Evolutionary conservation across 2,329 filamentous ascomycete species (phyloP), one percentile per base, ranked within the genome.

Genomic region (Xylaria sp.): DNA sequence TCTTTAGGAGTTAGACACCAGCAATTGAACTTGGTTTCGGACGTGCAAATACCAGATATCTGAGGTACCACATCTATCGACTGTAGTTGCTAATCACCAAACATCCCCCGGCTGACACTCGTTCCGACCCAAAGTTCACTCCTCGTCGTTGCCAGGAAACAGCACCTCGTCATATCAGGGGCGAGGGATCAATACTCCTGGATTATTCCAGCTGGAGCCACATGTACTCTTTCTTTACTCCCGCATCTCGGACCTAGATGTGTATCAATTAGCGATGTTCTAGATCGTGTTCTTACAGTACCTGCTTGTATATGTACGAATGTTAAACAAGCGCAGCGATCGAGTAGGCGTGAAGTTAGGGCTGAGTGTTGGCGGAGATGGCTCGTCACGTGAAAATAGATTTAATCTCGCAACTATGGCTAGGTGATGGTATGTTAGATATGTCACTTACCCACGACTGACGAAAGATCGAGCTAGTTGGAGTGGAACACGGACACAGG

Each of bases 1-100:
- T 23, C 18, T 1, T 10, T 41, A 23, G 37, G 59, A 34, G 56
- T 60, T 55, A 61, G 41, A 25, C 56, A 56, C 23, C 56, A 56
- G 32, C 18, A 65, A 65, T 65, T 46, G 51, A 61, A 37, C 6
- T 20, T n/a, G 7, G 23, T 39, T 64, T 64, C 15, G 46, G 34
- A 25, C 34, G 13, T 51, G 23, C 15, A 25, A 57, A 61, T 28
- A 51, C 13, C 23, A 34, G 18, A 20, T 9, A 20, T 32, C 50
- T 13, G 3, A 15, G 18, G 32, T 13, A 52, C 44, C 13, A 46
- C 44, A 18, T 34, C 37, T 25, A 20, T 41, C 8, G 6, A 37
- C 37, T 50, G 18, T 39, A 23, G 28, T 23, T 55, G 8, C 10
- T 3, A 44, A 32, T 32, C 32, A n/a, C 15, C 48, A 41, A 41